Conservation (phyloP, 352 stramenopile genomes). For the Phytophthora agathidicida region DNA sequence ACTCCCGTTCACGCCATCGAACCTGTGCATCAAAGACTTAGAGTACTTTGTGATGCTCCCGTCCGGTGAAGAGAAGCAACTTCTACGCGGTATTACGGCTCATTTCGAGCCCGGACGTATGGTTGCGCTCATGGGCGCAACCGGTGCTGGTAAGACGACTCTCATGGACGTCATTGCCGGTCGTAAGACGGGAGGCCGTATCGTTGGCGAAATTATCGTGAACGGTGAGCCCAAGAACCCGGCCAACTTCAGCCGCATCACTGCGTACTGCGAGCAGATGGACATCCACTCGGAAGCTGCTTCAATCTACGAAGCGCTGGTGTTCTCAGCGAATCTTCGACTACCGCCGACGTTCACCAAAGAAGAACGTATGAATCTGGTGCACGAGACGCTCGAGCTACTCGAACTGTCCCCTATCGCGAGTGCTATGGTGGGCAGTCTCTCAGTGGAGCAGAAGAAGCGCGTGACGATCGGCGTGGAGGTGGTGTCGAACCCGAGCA, state of each 20-base stretch:
- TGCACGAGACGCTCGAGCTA: slow-evolving; percentile 59
- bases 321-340: slow-evolving; percentile 91
- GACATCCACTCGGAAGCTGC: slow-evolving; percentile 84
- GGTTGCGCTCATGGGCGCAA: slow-evolving; percentile 80
- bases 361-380: slow-evolving; percentile 47
- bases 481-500: slow-evolving; percentile 90
- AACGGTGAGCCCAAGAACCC: slow-evolving; percentile 87
- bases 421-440: slow-evolving; percentile 34
- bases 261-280: slow-evolving; percentile 93
- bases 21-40: slow-evolving; percentile 53
- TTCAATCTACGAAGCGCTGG: slow-evolving; percentile 89
- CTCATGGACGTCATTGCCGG: slow-evolving; percentile 79
- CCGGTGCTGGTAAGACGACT: slow-evolving; percentile 31
- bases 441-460: slow-evolving; percentile 92
- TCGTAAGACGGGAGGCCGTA: slow-evolving; percentile 68
- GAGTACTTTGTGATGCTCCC: slow-evolving; percentile 60
- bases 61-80: slow-evolving; percentile 49
- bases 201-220: slow-evolving; percentile 88
- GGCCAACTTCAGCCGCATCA: slow-evolving; percentile 85
- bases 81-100: slow-evolving; percentile 46
- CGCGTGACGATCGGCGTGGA: slow-evolving; percentile 92
- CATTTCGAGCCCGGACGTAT: slow-evolving; percentile 68
- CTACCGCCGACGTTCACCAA: slow-evolving; percentile 55
- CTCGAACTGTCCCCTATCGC: slow-evolving; percentile 42
- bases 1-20: slow-evolving; percentile 44